Evolutionary conservation across 148 eudicot species (phyloP).

Genomic region (Silene latifolia): DNA sequence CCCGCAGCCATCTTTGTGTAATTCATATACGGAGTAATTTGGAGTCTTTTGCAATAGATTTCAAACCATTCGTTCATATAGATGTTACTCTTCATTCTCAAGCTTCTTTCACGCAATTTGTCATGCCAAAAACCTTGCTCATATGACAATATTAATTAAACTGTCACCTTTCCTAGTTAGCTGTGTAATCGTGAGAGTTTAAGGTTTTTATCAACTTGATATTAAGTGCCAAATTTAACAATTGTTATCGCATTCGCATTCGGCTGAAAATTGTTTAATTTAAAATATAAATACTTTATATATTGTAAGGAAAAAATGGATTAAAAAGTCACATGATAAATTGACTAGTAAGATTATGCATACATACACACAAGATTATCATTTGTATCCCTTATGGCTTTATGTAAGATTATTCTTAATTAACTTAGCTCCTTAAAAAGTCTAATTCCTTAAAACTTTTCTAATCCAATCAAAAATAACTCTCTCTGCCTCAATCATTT

Average conservation of each 20-base stretch:
- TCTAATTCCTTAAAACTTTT: too few relatives aligned
- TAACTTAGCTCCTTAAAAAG: too few relatives aligned
- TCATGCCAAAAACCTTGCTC: neutral
- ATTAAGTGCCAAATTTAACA: neutral
- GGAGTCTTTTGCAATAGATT: neutral
- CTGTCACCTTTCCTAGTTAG: neutral
- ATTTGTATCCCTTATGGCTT: too few relatives aligned
- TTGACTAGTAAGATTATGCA: too few relatives aligned
- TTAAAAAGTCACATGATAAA: too few relatives aligned
- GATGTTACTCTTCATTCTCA: neutral
- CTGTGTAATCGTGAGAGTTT: neutral
- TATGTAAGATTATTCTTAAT: too few relatives aligned
- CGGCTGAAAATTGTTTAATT: neutral
- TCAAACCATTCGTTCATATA: neutral
- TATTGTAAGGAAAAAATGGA: too few relatives aligned
- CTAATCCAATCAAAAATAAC: too few relatives aligned
- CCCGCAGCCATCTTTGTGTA: neutral
- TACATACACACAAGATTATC: too few relatives aligned
- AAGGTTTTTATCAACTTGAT: neutral
- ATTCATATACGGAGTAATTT: neutral
- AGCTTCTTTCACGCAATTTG: neutral
- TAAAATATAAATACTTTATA: too few relatives aligned
- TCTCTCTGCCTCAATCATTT: too few relatives aligned
- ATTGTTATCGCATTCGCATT: neutral
- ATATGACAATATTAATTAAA: neutral